Percentiles rank a stretch among this genome's conserved stretches.
Conservation (phyloP, 148 eudicot genomes). For the Diospyros kaki region DNA sequence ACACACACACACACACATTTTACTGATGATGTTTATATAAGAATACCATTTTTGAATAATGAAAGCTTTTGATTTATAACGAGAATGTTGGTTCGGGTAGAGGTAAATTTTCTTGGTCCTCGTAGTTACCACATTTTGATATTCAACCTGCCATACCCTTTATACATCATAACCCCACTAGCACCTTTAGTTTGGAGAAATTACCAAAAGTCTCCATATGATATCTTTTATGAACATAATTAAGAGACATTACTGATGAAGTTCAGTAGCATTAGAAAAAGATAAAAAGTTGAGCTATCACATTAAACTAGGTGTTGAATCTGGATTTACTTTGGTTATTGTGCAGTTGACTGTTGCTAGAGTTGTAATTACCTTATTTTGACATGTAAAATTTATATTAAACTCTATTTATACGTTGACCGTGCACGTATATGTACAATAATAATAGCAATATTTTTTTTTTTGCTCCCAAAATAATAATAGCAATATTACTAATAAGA, state of each 20-base stretch:
- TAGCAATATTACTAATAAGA: background rate
- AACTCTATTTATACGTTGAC: constrained; percentile 9
- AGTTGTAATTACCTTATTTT: background rate
- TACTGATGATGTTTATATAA: too few species aligned
- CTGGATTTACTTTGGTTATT: too few species aligned
- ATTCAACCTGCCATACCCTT: background rate
- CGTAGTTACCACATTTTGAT: background rate
- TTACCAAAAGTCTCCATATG: too few species aligned
- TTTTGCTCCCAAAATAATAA: too few species aligned
- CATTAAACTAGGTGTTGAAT: too few species aligned
- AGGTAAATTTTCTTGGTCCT: too few species aligned
- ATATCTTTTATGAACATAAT: background rate
- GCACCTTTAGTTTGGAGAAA: background rate
- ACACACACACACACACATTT: too few species aligned
- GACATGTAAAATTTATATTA: constrained; percentile 20
- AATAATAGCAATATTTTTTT: background rate
- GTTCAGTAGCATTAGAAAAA: too few species aligned
- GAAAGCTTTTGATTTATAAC: too few species aligned
- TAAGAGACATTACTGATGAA: background rate
- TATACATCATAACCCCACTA: background rate
- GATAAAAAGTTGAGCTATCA: too few species aligned
- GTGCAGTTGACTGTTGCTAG: background rate
- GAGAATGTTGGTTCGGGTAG: too few species aligned
- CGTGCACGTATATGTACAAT: background rate
- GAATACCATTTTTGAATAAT: too few species aligned